Base-by-base conservation (phyloP, 192 early-diverging fungal genomes). In the Backusella luteola region DNA sequence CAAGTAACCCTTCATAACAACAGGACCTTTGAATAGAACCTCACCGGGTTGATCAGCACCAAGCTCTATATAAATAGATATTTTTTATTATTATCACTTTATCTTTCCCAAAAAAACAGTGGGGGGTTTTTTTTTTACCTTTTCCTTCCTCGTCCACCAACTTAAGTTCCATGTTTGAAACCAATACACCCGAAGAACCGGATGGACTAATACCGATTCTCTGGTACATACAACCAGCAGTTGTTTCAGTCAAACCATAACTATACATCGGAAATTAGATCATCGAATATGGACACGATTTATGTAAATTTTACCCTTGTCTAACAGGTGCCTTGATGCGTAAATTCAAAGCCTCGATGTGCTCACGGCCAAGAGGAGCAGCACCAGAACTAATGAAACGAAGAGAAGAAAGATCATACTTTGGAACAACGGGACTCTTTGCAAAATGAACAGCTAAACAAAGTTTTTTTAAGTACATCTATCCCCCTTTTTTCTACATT, bases 321-420 rank as follows among this genome's bases (percentile, higher is more conserved):
- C 79, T 80, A 12, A 90, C 77, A 70, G 72, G 81, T 8, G 84
- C 75, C 6, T 80, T 80, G 29, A 92, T 76, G 39, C 76, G 79
- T 35, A 69, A 69, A 66, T 81, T 79, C 8, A 92, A 83, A 69
- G 87, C 85, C 7, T 76, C 68, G 71, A 88, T 84, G 35, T 96
- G 83, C 56, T 95, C 93, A 69, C 84, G 85, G 32, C 85, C 85
- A 12, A 97, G 83, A 5, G 95, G 95, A 2, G 97, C 97, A 0
- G 96, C 95, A 26, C 94, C 95, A 67, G 87, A 92, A 72, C 88
- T 84, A 63, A 94, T 74, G 26, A 78, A 80, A 26, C 85, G 73
- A 11, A 96, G 85, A 38, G 87, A 90, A 0, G 89, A 86, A 53
- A 97, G 80, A 67, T 95, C 89, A 74, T 87, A 96, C n/a, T 94